Evolutionary conservation across 139 green algal genomes (phyloP), one percentile per base, ranked within the genome.

Genomic region (Marvania coccoides): DNA sequence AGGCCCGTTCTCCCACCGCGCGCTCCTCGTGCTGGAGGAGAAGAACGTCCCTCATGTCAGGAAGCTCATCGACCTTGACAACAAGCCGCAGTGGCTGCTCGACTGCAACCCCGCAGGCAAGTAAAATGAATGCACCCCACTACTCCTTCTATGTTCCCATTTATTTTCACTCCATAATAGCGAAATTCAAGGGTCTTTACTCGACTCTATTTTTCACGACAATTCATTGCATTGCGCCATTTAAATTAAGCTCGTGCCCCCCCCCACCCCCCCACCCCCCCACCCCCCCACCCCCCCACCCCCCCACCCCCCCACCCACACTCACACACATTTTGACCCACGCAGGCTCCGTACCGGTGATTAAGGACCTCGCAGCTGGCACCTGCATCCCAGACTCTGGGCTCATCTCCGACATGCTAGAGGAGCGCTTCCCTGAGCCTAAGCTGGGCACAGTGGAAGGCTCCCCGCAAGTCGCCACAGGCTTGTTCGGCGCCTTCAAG

Each of bases 1-100:
- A 89, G 83, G 83, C 77, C 90, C 90, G 3, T 96, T 96, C 71
- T 96, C 77, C 59, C 90, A 96, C 26, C 75, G 90, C 23, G 86
- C 83, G n/a, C 76, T 97, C 26, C 72, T 96, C 0, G 88, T 85
- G 0, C 58, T 93, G 0, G 81, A 90, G 66, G 71, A 89, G 48
- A 96, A 97, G 83, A 26, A 77, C 2, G 69, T 91, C 9, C 76
- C 78, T 0, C 90, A 92, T 71, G 72, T 63, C 1, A 70, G 72
- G 29, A 75, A 81, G 19, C 85, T 82, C 37, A 81, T 96, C 5
- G 86, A 96, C 51, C 83, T 95, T 46, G 66, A 64, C 36, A 72
- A 91, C 70, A 96, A 96, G 73, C 90, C 90, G 5, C 63, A 91
- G 6, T 97, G 90, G 90, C 79, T 90, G 12, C 72, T 90, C 40